Evolutionary conservation across 305 asterid genomes (phyloP), one percentile per base, ranked within the genome.

Genomic region (Solanum hybrid): DNA sequence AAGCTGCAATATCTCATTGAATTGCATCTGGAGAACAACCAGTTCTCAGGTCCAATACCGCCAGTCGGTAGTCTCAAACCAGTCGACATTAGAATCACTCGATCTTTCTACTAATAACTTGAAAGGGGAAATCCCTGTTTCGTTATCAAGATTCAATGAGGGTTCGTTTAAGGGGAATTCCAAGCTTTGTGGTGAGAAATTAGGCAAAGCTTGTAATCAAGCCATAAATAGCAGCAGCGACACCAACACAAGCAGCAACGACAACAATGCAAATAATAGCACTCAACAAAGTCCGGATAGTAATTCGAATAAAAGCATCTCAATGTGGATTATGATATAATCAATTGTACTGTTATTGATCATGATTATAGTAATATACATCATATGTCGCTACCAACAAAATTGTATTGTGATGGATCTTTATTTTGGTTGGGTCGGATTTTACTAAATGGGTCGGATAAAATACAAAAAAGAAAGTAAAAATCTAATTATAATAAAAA

Each of bases 101-200:
- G 90, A 96, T 87, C 20, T 96, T 29, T 94, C 98, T 0, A 92
- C 93, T 89, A 97, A 97, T 33, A 91, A 93, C 13, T 89, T 97
- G 69, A 93, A 89, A 42, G 99, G 99, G 1, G 92, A 93, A 85
- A 93, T 97, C 91, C 99, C 97, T 9, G 5, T 61, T 4, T 26
- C 90, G 67, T 51, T 96, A 74, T 85, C 87, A 10, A 92, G 87
- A 86, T 95, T 95, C 79, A 81, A 90, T 26, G 64, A 84, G 40
- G 86, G 74, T 3, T 37, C 95, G 0, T 96, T 97, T 71, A 5
- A 31, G 24, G 97, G 95, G 29, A 29, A 29, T 29, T 29, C 29
- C 29, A 29, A 90, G 87, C 94, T 97, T n/a, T 96, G 98, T 33
- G 98, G 96, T 2, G 93, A 35, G 11, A 91, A 89, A 37, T 31